Conservation (phyloP, 2,329 filamentous ascomycete genomes). For the Calonectria ilicicola region DNA sequence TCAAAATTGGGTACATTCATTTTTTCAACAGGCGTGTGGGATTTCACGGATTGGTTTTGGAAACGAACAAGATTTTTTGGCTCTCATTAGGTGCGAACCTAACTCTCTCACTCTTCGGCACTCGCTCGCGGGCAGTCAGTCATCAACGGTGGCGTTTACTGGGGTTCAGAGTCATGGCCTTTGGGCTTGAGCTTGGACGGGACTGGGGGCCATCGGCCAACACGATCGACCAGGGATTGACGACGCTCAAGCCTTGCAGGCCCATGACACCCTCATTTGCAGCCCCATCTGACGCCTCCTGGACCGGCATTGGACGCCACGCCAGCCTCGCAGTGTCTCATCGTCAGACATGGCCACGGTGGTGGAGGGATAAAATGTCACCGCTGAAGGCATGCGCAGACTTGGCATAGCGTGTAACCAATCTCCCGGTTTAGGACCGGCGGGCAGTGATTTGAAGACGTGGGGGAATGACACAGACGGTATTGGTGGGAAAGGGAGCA, state of each 20-base stretch:
- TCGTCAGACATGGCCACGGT: slow-evolving; percentile 18
- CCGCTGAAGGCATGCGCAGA: slow-evolving; percentile 9
- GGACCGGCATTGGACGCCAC: slow-evolving; percentile 36
- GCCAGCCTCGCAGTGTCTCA: slow-evolving; percentile 21
- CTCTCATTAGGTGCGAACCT: slow-evolving; percentile 43
- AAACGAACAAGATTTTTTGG: slow-evolving; percentile 37
- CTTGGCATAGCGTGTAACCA: slow-evolving; percentile 16
- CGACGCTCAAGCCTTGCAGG: slow-evolving; percentile 19
- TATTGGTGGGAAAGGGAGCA: slow-evolving; percentile 25
- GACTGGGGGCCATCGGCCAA: slow-evolving; percentile 15
- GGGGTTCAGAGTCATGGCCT: slow-evolving; percentile 1
- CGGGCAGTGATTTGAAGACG: not conserved
- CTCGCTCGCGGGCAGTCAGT: slow-evolving; percentile 12
- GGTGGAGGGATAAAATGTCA: slow-evolving; percentile 27
- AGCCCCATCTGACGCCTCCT: slow-evolving; percentile 15
- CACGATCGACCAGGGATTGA: slow-evolving; percentile 19
- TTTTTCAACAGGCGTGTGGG: slow-evolving; percentile 28
- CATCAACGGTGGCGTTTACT: slow-evolving; percentile 14
- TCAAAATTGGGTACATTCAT: slow-evolving; percentile 30
- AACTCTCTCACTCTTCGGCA: slow-evolving; percentile 17
- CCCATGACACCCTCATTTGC: slow-evolving; percentile 23
- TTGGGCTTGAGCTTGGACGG: slow-evolving; percentile 8
- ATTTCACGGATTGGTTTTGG: slow-evolving; percentile 18
- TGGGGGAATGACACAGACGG: slow-evolving; percentile 22
- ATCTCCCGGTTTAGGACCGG: slow-evolving; percentile 17